phyloP scores from a whole-genome alignment of 352 stramenopile species.

The Pythium insidiosum region DNA sequence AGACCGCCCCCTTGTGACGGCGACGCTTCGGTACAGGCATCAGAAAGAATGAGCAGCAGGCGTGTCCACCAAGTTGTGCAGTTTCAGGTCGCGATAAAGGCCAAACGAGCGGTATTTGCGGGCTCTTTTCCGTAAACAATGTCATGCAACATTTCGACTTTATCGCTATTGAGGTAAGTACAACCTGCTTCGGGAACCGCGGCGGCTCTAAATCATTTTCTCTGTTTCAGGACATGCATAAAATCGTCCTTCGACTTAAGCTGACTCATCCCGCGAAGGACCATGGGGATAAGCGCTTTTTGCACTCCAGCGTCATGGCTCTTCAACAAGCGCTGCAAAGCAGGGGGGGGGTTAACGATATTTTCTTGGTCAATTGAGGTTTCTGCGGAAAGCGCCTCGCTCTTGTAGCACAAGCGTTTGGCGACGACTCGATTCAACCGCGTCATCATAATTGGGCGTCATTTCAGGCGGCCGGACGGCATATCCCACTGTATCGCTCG shows the following conservation, averaged over 20 bases:
- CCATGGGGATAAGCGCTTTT: background rate
- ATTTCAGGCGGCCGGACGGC: background rate
- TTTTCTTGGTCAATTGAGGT: conserved; percentile 2
- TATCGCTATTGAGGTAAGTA: conserved; percentile 2
- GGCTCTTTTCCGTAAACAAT: conserved; percentile 8
- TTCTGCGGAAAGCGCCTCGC: background rate
- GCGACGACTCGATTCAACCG: background rate
- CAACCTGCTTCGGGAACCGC: no score
- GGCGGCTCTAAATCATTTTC: background rate
- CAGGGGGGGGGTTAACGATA: conserved; percentile 1
- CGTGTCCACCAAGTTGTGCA: background rate
- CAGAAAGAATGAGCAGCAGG: background rate
- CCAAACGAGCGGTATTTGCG: background rate
- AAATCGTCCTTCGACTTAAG: background rate
- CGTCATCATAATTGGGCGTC: conserved; percentile 3
- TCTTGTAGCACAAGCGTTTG: background rate
- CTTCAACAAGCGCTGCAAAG: conserved; percentile 3
- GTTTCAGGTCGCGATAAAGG: background rate
- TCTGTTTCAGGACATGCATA: conserved; percentile 1
- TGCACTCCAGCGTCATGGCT: conserved; percentile 1
- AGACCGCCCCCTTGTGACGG: background rate
- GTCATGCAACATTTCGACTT: conserved; percentile 6
- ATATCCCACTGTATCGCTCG: background rate
- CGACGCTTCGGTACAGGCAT: background rate
- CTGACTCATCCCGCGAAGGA: background rate